Percentiles rank a stretch among this genome's conserved stretches.
phyloP scores from a whole-genome alignment of 2,329 filamentous ascomycete species.

The Phoma herbarum region DNA sequence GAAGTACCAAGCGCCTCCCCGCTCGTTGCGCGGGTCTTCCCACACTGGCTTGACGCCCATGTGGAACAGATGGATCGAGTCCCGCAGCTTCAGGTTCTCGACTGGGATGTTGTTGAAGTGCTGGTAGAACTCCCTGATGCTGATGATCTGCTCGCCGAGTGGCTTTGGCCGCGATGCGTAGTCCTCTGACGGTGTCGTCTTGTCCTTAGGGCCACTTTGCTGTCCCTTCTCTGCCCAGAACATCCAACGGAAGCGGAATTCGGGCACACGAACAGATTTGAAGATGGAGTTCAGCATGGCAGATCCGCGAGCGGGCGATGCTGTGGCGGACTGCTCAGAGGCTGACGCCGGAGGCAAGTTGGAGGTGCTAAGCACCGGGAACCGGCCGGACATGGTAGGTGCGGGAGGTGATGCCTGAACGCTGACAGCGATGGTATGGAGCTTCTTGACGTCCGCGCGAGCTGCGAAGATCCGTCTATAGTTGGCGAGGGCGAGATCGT shows the following conservation, averaged over 20 bases:
- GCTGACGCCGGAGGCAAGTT: conserved; percentile 68
- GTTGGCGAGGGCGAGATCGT: conserved; percentile 34
- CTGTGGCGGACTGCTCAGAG: conserved; percentile 66
- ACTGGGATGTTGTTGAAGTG: conserved; percentile 77
- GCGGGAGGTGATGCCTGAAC: conserved; percentile 11
- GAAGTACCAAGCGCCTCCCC: conserved; percentile 92
- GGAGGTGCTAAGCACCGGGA: conserved; percentile 49
- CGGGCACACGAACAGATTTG: conserved; percentile 57
- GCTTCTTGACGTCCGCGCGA: conserved; percentile 22
- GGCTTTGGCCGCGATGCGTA: conserved; percentile 59
- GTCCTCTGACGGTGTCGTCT: conserved; percentile 35
- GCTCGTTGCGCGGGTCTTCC: conserved; percentile 85
- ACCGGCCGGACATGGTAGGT: conserved; percentile 43
- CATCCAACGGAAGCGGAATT: conserved; percentile 62
- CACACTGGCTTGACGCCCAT: conserved; percentile 82
- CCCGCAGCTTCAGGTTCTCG: conserved; percentile 73
- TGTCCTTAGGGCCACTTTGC: conserved; percentile 38
- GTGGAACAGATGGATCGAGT: conserved; percentile 79
- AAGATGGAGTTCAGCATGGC: conserved; percentile 68
- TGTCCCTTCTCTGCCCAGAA: conserved; percentile 60
- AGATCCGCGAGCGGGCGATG: conserved; percentile 77
- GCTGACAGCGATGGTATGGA: conserved; percentile 25
- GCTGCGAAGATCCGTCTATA: conserved; percentile 33
- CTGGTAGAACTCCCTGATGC: conserved; percentile 60
- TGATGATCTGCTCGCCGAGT: conserved; percentile 54